These are phyloP conservation scores for Picocystis salinarum DNA, from an alignment of 139 green algal species.

Conservation along the genomic window DNA sequence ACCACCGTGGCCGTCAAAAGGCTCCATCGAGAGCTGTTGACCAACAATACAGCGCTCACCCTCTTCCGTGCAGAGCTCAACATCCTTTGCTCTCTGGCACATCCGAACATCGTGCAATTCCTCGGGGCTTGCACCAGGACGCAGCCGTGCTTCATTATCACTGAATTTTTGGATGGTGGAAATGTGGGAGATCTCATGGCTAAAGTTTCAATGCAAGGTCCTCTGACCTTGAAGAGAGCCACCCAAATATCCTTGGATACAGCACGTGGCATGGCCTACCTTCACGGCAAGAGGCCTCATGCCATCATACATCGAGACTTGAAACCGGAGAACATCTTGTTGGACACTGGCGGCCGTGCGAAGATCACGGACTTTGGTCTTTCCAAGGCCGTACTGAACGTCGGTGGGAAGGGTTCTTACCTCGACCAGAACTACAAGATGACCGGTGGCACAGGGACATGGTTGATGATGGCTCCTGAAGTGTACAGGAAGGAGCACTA, in stretches of 20 bases:
- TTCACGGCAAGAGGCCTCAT: constrained; percentile 37
- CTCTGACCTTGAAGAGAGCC: no score
- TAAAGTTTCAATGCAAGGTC: background rate
- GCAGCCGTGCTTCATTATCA: constrained; percentile 68
- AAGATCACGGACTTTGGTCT: constrained; percentile 81
- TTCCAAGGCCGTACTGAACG: constrained; percentile 54
- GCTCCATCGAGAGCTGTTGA: constrained; percentile 8
- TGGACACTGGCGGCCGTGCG: constrained; percentile 48
- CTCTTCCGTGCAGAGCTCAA: constrained; percentile 41
- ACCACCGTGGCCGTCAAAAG: constrained; percentile 23
- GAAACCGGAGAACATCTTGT: constrained; percentile 72
- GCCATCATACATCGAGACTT: constrained; percentile 68
- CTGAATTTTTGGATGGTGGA: constrained; percentile 37
- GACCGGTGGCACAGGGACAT: no score
- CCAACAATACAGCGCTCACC: constrained; percentile 42
- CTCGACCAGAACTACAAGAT: no score
- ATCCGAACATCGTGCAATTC: constrained; percentile 51
- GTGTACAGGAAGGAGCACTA: constrained; percentile 24
- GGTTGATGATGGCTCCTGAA: constrained; percentile 17
- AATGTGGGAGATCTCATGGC: constrained; percentile 26
- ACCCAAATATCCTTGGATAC: no score
- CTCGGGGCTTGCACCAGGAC: constrained; percentile 70
- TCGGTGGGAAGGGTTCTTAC: no score
- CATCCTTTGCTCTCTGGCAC: constrained; percentile 25
- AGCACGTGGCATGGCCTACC: no score